Conservation (phyloP, 192 early-diverging fungal genomes). For the Funneliformis mosseae region DNA sequence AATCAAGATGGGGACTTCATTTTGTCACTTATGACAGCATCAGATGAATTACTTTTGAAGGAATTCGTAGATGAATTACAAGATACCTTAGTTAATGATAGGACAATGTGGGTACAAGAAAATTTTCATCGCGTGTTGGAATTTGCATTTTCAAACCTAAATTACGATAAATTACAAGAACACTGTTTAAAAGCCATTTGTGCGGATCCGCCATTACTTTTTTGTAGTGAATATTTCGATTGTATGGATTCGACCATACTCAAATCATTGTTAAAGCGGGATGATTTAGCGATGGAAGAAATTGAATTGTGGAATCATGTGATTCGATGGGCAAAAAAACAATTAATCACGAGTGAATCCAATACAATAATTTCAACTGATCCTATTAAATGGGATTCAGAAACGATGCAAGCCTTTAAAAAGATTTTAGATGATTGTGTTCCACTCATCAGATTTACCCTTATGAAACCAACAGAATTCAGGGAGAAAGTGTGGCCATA, state of each 20-base stretch:
- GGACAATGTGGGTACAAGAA: not conserved
- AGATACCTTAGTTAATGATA: conserved; percentile 15
- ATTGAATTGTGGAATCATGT: conserved; percentile 15
- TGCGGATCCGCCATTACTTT: conserved; percentile 1
- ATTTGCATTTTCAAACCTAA: not conserved
- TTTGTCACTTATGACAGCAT: conserved; percentile 1
- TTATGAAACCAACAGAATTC: conserved; percentile 10
- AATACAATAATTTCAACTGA: not conserved
- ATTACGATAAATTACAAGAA: conserved; percentile 12
- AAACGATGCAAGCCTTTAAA: not conserved
- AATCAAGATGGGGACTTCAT: conserved; percentile 7
- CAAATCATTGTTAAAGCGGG: not conserved
- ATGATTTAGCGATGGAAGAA: conserved; percentile 18
- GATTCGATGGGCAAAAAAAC: conserved; percentile 4
- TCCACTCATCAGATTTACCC: conserved; percentile 24
- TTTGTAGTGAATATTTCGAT: conserved; percentile 15
- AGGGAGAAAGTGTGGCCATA: conserved; percentile 28
- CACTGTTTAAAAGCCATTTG: conserved; percentile 10
- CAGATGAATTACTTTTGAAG: conserved; percentile 19
- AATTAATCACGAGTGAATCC: not conserved
- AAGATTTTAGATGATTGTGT: conserved; percentile 7
- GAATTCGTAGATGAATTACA: conserved; percentile 16
- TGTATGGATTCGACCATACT: conserved; percentile 3
- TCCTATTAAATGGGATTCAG: not conserved
- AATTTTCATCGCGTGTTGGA: conserved; percentile 13